Base-by-base conservation (phyloP, 495 filamentous ascomycete genomes). In the Aspergillus ellipticus region DNA sequence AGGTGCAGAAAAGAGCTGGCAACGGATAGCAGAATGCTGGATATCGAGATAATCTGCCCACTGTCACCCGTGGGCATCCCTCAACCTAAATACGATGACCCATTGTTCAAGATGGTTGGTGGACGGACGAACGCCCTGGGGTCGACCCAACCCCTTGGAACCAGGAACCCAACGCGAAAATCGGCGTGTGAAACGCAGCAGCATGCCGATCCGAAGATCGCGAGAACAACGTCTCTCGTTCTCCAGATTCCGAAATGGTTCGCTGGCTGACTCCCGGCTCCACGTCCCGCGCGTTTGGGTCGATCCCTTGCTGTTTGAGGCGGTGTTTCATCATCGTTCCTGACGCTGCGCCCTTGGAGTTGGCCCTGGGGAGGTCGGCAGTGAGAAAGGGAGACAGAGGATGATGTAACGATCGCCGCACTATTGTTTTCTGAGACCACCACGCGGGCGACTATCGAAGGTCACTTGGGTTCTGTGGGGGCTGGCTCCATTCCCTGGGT, bases 361-460 rank as follows among this genome's bases (percentile, higher is more conserved):
- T n/a, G n/a, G 26, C 37, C 4, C 24, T 28, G 24, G 24, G 24
- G 3, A 7, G 4, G 4, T 28, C 7, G 24, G 24, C 4, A 7
- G 24, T 3, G 24, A 7, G 24, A 28, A 17, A 33, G 46, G 35
- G 51, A 37, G 16, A 45, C 22, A 35, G 19, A 20, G 28, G 48
- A 55, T 63, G 61, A 64, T 64, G 57, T 64, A 64, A 35, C 17
- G 61, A 64, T 60, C 61, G 45, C 28, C 61, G 29, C 49, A 56
- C 55, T 64, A 64, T 64, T 58, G 61, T 29, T 52, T 52, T 57
- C 55, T 57, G 55, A 57, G 55, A 57, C 55, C 47, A 51, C 55
- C 55, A 57, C 49, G 49, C 49, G 47, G 48, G 11, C 46, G 33
- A 51, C 53, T 59, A 59, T 51, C 49, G 48, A 54, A 52, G 46